These are phyloP conservation scores for Sugiyamaella grinbergsii DNA, from an alignment of 1,139 yeast species.

Conservation along the genomic window DNA sequence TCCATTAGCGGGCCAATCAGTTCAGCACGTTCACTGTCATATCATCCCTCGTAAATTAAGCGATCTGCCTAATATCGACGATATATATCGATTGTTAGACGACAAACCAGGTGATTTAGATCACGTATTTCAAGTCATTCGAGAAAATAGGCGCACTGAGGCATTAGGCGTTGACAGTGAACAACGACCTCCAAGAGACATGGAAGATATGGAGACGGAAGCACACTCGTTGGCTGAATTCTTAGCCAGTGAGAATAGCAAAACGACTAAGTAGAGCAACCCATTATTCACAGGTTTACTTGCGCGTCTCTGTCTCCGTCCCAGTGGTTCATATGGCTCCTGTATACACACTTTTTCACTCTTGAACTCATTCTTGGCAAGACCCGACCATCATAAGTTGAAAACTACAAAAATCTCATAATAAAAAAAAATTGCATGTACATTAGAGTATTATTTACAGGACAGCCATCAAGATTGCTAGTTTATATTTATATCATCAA, in stretches of 20 bases:
- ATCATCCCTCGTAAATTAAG: conserved; percentile 75
- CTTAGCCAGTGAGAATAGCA: conserved; percentile 38
- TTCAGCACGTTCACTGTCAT: conserved; percentile 93
- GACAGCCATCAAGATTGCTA: not conserved
- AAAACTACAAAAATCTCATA: too few species aligned
- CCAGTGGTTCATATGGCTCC: too few species aligned
- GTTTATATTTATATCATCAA: not conserved
- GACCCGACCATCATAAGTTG: not conserved
- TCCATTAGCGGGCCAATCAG: conserved; percentile 90
- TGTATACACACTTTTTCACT: too few species aligned
- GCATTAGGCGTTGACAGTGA: conserved; percentile 44
- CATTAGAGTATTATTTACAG: conserved; percentile 7
- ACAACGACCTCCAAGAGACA: conserved; percentile 48
- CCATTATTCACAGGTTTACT: too few species aligned
- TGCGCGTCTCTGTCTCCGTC: too few species aligned
- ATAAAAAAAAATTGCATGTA: conserved; percentile 8
- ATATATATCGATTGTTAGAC: conserved; percentile 65
- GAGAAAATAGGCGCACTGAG: conserved; percentile 38
- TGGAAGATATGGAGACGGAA: conserved; percentile 65
- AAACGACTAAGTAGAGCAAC: too few species aligned
- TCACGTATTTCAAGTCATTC: conserved; percentile 40
- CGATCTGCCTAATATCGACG: conserved; percentile 63
- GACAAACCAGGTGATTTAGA: conserved; percentile 49
- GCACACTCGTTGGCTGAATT: conserved; percentile 47
- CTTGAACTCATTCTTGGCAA: too few species aligned